Base-by-base conservation (phyloP, 2,329 filamentous ascomycete species). In the Blastomyces silverae region DNA sequence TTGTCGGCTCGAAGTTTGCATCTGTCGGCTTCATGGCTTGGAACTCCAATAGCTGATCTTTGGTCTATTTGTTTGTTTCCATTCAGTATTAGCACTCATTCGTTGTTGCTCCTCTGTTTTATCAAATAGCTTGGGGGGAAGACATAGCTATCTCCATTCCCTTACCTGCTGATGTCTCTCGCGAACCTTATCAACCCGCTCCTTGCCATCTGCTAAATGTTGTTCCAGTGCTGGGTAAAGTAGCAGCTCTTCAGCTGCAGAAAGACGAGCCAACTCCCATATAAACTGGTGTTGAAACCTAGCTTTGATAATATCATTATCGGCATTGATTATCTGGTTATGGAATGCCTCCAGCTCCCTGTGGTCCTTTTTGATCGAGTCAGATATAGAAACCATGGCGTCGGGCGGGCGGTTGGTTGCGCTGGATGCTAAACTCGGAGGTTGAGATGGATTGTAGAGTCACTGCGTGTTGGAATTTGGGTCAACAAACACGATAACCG, bases 171-270 rank as follows among this genome's bases (percentile, higher is more conserved):
- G 64, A 56, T 65, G 64, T 22, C 64, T 46, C 25, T 37, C 39
- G 28, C 65, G 64, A 50, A 62, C 65, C 55, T 58, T 77, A 15
- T 81, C 78, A 0, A 81, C 80, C 67, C 81, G 70, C 1, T 70
- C 68, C 37, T 77, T 75, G 56, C 82, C 82, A 0, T 74, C 70
- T 1, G 75, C 71, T 13, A 84, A 65, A 64, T 82, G 71, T 65
- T 81, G 79, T 69, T 84, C 81, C 25, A 85, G 74, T 1, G 80
- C 82, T 0, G 83, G 83, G 65, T 85, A 85, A 0, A 85, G 74
- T 7, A 85, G 73, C 61, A 84, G 69, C 67, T 84, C 82, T 65
- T 84, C 81, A 7, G 77, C 80, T 60, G 83, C 74, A 0, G 79
- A 77, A 69, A 83, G 81, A 6, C 81, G 79, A 37, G 81, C 79